A percentile compares a stretch with the other conserved stretches of the same genome.
These are phyloP conservation scores for Candida gigantensis DNA, from an alignment of 1,139 yeast genomes.

Conservation along the genomic window DNA sequence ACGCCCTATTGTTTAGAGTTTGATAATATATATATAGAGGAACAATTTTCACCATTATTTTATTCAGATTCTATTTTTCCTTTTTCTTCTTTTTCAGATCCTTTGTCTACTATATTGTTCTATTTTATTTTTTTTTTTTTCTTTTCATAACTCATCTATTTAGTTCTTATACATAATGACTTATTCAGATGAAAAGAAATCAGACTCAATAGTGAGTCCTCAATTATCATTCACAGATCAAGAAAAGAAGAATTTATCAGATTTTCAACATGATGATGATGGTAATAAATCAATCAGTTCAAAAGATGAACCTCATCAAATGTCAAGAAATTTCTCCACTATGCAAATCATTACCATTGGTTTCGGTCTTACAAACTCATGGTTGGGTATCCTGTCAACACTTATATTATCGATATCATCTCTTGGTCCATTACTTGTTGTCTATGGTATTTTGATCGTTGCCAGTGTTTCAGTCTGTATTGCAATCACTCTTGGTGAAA, in stretches of 20 bases:
- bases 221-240: constrained; percentile 1
- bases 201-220: constrained; percentile 3
- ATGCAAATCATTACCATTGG: constrained; percentile 66
- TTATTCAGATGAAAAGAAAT: constrained; percentile 1
- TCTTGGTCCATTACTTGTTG: constrained; percentile 69
- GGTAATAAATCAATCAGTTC: constrained; percentile 3
- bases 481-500: constrained; percentile 47
- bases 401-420: constrained; percentile 62
- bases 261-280: constrained; percentile 1
- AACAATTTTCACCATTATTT: too few relatives aligned
- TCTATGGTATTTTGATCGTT: constrained; percentile 66
- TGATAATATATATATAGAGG: too few relatives aligned
- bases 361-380: constrained; percentile 67
- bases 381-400: constrained; percentile 59
- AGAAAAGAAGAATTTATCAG: constrained; percentile 3
- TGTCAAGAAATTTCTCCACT: constrained; percentile 52
- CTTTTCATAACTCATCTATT: neutral
- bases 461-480: constrained; percentile 47
- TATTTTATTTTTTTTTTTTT: neutral
- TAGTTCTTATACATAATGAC: constrained; percentile 1
- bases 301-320: constrained; percentile 20
- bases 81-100: too few relatives aligned
- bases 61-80: too few relatives aligned
- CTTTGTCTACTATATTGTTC: too few relatives aligned
- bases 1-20: too few relatives aligned